Evolutionary conservation across 2,329 filamentous ascomycete genomes (phyloP).

Genomic region (Trichophyton schoenleinii): DNA sequence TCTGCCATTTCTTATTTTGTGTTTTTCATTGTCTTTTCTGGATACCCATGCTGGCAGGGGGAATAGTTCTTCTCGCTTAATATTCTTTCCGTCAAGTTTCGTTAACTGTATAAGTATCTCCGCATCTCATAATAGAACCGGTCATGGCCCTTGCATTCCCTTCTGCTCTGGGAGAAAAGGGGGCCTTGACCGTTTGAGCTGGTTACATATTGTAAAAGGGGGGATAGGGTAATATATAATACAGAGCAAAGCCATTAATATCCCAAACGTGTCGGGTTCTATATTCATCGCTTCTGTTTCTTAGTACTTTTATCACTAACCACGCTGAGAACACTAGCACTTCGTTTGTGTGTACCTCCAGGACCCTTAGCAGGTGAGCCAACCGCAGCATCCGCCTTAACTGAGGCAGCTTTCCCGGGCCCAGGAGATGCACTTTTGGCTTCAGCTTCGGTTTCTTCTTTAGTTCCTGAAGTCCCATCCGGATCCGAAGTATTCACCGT

Average conservation of each 20-base stretch:
- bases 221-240: background rate
- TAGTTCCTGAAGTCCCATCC: background rate
- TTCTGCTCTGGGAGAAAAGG: background rate
- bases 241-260: background rate
- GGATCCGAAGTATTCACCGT: constrained; percentile 10
- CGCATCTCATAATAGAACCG: background rate
- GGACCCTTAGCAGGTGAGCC: constrained; percentile 8
- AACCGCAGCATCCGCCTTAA: background rate
- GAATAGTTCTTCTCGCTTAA: background rate
- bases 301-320: constrained; percentile 49
- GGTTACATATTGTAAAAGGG: background rate
- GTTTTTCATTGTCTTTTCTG: background rate
- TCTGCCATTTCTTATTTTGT: background rate
- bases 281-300: constrained; percentile 32
- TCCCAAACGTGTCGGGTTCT: constrained; percentile 11
- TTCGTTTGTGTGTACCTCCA: constrained; percentile 52
- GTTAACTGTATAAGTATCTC: background rate
- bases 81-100: background rate
- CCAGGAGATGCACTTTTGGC: background rate
- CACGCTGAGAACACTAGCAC: constrained; percentile 66
- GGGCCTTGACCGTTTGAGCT: background rate
- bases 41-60: background rate
- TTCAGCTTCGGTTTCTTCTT: background rate
- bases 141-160: background rate
- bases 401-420: background rate